Evolutionary conservation across 2,329 filamentous ascomycete genomes (phyloP), one percentile per base, ranked within the genome.

Genomic region (Thielaviopsis ethacetica): DNA sequence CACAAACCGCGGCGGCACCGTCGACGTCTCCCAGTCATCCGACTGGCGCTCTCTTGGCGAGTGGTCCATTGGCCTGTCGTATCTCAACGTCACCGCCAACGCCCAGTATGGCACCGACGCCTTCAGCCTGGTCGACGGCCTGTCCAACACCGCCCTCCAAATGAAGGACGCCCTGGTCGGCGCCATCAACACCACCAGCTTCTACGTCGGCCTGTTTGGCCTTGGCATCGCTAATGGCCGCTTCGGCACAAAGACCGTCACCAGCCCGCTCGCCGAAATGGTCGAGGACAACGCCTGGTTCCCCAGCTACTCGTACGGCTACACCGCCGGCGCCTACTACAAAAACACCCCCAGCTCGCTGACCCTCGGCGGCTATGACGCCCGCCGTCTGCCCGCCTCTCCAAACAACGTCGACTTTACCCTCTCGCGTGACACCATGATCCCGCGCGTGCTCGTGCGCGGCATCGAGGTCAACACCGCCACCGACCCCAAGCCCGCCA

Each of bases 241-340:
- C 38, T 82, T 84, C 63, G 71, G 71, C 13, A 67, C 70, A 61
- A 71, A 71, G 66, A 67, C 77, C 60, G 72, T 77, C 67, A 70
- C 78, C 64, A 72, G 78, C 65, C 70, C 79, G 60, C 66, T 83
- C 65, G 71, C 78, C 63, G 69, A 83, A 66, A 71, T 85, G 56
- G 78, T 86, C 51, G 77, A 82, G 65, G 69, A 75, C 12, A 74
- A 77, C 59, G 78, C 78, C 9, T 72, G 71, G 60, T 85, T 89
- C 54, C 82, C 85, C 1, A 88, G 85, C 67, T 75, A 87, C 62
- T 86, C 83, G 50, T 89, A 86, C 67, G 85, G 83, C 56, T 90
- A 84, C 67, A 89, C 86, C 3, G 85, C 85, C 49, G 86, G 86
- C 17, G 84, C 84, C n/a, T 77, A 78, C 62, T 89, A 89, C 66